A percentile compares a stretch with the other conserved stretches of the same genome.
Conservation (phyloP, 2,329 filamentous ascomycete species). For the Pyrenophora seminiperda region DNA sequence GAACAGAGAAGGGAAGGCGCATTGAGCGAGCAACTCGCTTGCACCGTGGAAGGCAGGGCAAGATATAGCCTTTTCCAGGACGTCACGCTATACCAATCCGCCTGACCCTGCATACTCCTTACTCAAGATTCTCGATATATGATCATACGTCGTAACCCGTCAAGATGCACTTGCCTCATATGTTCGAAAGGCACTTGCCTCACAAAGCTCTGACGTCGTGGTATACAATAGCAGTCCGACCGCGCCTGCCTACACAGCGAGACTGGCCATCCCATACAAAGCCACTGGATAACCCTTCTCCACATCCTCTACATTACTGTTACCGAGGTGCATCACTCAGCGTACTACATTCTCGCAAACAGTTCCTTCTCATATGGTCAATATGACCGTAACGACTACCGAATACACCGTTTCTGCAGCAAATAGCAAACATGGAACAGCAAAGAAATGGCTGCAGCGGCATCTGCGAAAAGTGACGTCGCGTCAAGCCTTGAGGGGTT, state of each 20-base stretch:
- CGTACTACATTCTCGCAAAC: conserved; percentile 20
- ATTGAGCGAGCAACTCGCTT: too few relatives aligned
- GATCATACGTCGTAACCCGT: too few relatives aligned
- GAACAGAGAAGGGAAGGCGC: too few relatives aligned
- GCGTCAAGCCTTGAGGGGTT: conserved; percentile 15
- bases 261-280: background rate
- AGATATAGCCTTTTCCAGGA: too few relatives aligned
- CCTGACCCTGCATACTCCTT: too few relatives aligned
- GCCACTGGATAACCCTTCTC: background rate
- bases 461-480: conserved; percentile 29
- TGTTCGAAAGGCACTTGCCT: conserved; percentile 1
- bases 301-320: conserved; percentile 13
- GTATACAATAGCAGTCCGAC: background rate
- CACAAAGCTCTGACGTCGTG: background rate
- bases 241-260: background rate
- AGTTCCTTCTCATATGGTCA: conserved; percentile 12
- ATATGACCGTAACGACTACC: conserved; percentile 30
- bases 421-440: conserved; percentile 21
- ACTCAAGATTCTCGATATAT: too few relatives aligned
- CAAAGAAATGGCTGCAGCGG: conserved; percentile 36
- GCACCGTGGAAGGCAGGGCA: too few relatives aligned
- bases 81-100: too few relatives aligned
- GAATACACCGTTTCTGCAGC: conserved; percentile 16
- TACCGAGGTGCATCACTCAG: conserved; percentile 22
- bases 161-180: too few relatives aligned